Conservation (phyloP, 2,329 filamentous ascomycete genomes). For the Fusarium mundagurra region DNA sequence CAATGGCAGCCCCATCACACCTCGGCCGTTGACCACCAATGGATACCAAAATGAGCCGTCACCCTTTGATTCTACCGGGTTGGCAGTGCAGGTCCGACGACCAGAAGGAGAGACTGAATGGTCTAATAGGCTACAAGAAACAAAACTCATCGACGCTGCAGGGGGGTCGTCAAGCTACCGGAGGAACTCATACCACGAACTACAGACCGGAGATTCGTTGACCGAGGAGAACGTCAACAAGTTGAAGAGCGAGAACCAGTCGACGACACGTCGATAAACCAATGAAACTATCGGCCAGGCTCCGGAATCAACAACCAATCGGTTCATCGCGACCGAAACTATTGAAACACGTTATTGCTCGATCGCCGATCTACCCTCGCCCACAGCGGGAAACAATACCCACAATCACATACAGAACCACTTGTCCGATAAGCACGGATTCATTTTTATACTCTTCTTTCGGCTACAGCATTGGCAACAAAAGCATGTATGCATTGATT, state of each 20-base stretch:
- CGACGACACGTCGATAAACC: constrained; percentile 29
- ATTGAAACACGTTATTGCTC: not conserved
- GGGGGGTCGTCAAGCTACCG: constrained; percentile 49
- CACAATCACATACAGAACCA: not conserved
- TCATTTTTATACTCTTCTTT: constrained; percentile 6
- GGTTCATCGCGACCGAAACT: constrained; percentile 5
- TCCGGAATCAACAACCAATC: constrained; percentile 1
- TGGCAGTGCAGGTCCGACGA: constrained; percentile 47
- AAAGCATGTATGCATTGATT: constrained; percentile 34
- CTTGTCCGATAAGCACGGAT: not conserved
- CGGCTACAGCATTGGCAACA: constrained; percentile 18
- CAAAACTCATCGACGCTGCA: constrained; percentile 58
- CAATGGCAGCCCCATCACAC: constrained; percentile 50
- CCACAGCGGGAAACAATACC: not conserved
- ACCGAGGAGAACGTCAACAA: constrained; percentile 65
- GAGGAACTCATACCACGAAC: constrained; percentile 49
- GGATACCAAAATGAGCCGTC: constrained; percentile 53
- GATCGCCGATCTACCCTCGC: constrained; percentile 13
- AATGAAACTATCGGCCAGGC: not conserved
- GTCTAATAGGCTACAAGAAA: constrained; percentile 57
- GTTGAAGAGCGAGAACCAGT: constrained; percentile 51
- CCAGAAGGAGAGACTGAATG: constrained; percentile 53
- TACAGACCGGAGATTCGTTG: constrained; percentile 54
- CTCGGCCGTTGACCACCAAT: constrained; percentile 52
- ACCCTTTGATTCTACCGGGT: constrained; percentile 54